A percentile compares a stretch with the other conserved stretches of the same genome.
Evolutionary conservation across 768 basidiomycete species (phyloP).

Genomic region (Tricholoma matsutake): DNA sequence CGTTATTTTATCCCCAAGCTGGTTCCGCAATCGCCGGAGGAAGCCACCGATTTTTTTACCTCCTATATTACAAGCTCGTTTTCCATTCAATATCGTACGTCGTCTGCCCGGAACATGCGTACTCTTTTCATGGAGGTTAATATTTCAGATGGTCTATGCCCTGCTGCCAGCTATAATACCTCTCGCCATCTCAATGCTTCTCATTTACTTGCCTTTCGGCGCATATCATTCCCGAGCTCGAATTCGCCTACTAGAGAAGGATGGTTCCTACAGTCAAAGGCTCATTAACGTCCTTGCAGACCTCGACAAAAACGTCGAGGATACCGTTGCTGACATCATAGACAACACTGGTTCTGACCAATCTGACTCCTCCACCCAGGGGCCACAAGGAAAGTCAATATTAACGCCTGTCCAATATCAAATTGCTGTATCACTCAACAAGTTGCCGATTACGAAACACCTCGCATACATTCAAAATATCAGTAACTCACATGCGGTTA

Average conservation of each 20-base stretch:
- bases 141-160: slow-evolving; percentile 45
- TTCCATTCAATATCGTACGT: slow-evolving; percentile 72
- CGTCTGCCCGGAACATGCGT: neutral
- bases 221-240: slow-evolving; percentile 60
- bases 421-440: slow-evolving; percentile 61
- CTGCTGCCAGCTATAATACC: slow-evolving; percentile 68
- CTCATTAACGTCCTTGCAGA: slow-evolving; percentile 54
- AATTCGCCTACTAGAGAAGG: slow-evolving; percentile 61
- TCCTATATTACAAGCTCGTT: slow-evolving; percentile 53
- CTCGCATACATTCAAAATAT: slow-evolving; percentile 58
- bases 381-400: slow-evolving; percentile 35
- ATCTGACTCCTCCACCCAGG: slow-evolving; percentile 8
- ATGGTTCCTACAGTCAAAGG: slow-evolving; percentile 43
- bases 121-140: neutral
- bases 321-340: slow-evolving; percentile 56
- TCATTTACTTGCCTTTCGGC: slow-evolving; percentile 56
- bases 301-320: slow-evolving; percentile 61
- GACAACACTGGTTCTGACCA: slow-evolving; percentile 38
- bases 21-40: slow-evolving; percentile 43
- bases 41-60: slow-evolving; percentile 48
- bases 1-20: slow-evolving; percentile 36
- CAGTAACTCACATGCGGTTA: slow-evolving; percentile 66
- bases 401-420: slow-evolving; percentile 55
- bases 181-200: slow-evolving; percentile 46
- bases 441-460: slow-evolving; percentile 70